Conservation (phyloP, 1,284 basidiomycete species). For the Cystobasidium pallidum region DNA sequence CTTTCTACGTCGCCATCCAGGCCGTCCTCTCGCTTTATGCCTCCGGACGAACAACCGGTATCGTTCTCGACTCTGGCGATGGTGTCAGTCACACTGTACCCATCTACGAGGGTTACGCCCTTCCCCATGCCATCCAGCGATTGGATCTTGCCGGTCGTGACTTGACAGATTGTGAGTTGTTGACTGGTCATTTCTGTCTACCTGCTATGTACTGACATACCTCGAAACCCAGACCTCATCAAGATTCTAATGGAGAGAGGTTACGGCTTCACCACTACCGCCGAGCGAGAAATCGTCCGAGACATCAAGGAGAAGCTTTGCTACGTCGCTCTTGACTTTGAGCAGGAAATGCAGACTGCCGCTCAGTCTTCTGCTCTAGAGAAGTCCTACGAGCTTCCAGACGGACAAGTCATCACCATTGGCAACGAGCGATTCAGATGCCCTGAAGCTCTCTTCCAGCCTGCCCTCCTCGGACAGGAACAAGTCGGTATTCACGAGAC, state of each 20-base stretch:
- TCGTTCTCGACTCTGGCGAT: slow-evolving; percentile 90
- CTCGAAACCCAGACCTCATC: slow-evolving; percentile 69
- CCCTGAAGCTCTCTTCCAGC: slow-evolving; percentile 97
- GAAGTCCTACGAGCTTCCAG: slow-evolving; percentile 95
- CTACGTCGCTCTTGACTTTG: slow-evolving; percentile 95
- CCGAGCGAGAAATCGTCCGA: slow-evolving; percentile 70
- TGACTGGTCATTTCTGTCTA: too few species aligned
- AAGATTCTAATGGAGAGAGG: slow-evolving; percentile 94
- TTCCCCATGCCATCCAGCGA: slow-evolving; percentile 92
- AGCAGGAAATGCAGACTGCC: slow-evolving; percentile 92
- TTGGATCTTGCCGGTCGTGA: slow-evolving; percentile 95
- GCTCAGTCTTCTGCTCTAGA: slow-evolving; percentile 88
- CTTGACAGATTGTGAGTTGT: slow-evolving; percentile 67
- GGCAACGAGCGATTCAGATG: slow-evolving; percentile 97
- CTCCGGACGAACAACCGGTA: slow-evolving; percentile 88
- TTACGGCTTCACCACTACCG: slow-evolving; percentile 80
- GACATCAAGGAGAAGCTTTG: slow-evolving; percentile 99
- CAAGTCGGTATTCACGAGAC: slow-evolving; percentile 94
- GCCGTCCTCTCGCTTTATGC: slow-evolving; percentile 90
- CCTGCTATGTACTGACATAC: too few species aligned
- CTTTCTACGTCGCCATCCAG: slow-evolving; percentile 92
- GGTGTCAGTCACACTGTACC: slow-evolving; percentile 92
- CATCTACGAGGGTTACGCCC: slow-evolving; percentile 93
- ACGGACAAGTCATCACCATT: slow-evolving; percentile 95
- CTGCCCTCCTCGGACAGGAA: slow-evolving; percentile 88